These are phyloP conservation scores for Pythium myriotylum DNA, from an alignment of 352 stramenopile genomes.

Conservation along the genomic window DNA sequence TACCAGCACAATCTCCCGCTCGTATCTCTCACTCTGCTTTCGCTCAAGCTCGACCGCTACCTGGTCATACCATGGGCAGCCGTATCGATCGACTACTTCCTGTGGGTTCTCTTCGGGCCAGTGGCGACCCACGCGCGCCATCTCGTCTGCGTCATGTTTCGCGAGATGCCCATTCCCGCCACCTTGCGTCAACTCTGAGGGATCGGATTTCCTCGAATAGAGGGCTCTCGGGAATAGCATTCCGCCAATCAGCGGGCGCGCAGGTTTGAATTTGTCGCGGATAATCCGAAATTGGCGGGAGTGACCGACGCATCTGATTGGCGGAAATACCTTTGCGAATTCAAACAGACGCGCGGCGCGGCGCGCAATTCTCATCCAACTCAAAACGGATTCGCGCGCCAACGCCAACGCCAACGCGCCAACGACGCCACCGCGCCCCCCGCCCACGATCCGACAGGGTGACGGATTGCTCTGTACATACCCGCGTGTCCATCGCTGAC, in stretches of 20 bases:
- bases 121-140: conserved; percentile 16
- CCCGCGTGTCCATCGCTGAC: not conserved
- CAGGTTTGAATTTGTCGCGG: conserved; percentile 12
- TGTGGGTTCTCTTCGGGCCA: conserved; percentile 12
- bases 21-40: conserved; percentile 11
- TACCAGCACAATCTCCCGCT: conserved; percentile 17
- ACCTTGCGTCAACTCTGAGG: conserved; percentile 20
- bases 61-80: conserved; percentile 2
- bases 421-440: not conserved
- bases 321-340: conserved; percentile 22
- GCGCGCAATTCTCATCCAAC: conserved; percentile 6
- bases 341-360: conserved; percentile 24
- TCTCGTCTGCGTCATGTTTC: conserved; percentile 25
- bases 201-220: conserved; percentile 17
- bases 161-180: conserved; percentile 30
- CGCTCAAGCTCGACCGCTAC: conserved; percentile 19
- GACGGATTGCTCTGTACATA: conserved; percentile 5
- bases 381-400: conserved; percentile 19
- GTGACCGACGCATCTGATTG: conserved; percentile 18
- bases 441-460: not conserved
- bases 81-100: conserved; percentile 18
- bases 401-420: not conserved
- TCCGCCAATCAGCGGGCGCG: conserved; percentile 24
- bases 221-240: conserved; percentile 7
- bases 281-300: conserved; percentile 27